Base-by-base conservation (phyloP, 2,329 filamentous ascomycete species). In the Microsporum audouinii region DNA sequence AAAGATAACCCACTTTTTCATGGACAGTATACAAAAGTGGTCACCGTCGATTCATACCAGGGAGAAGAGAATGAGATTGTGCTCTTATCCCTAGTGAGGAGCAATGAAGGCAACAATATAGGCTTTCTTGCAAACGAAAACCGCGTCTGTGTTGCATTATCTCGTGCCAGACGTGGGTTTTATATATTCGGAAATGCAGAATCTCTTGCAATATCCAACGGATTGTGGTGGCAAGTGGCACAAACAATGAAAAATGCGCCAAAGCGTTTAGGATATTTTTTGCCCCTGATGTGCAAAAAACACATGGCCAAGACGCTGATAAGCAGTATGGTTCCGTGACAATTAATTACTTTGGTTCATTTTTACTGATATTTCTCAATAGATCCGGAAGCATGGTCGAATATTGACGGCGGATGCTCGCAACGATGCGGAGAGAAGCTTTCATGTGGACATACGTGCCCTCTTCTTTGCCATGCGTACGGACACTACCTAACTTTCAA, bases 11-110 rank as follows among this genome's bases (percentile, higher is more conserved):
- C 69, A 0, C 76, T 78, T 58, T 74, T 84, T 51, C 73, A 76
- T 60, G 66, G 71, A n/a, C 64, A 68, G 2, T 71, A 73, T 62
- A 68, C 81, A 66, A 86, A 86, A 1, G 86, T 95, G 0, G 82
- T 84, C 38, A 96, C 91, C 0, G 88, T 96, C 0, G 91, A 96
- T 68, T 89, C 88, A 0, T 96, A 92, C 68, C 91, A 96, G 71
- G 91, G 91, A 10, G 90, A 96, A 67, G 90, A 96, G 70, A 96
- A 95, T 64, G 88, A 91, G 29, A 78, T 96, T 6, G 79, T 96
- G 7, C 71, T 96, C 1, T 76, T 96, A 0, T 95, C 91, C 0
- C 76, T 95, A 0, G 90, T 94, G 2, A 82, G 91, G 49, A 91
- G 86, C 65, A 87, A 86, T 39, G 65, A 70, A 1, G 67, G 75